Percentiles rank a stretch among this genome's conserved stretches.
Evolutionary conservation across 345 rosid genomes (phyloP).

Genomic region (Euphorbia peplus): DNA sequence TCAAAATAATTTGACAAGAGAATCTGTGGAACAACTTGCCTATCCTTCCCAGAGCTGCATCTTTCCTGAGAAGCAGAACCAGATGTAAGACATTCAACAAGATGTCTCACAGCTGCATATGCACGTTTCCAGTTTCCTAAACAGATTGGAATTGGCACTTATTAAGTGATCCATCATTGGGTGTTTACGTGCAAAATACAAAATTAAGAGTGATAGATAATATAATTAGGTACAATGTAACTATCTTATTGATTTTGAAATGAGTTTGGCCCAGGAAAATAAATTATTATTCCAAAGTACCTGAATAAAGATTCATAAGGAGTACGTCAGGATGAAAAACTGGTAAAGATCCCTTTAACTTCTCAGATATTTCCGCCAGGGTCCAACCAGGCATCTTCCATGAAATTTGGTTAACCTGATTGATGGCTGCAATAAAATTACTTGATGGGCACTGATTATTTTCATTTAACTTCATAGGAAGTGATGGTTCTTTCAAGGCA

Average conservation of each 20-base stretch:
- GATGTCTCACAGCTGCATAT: slow-evolving; percentile 65
- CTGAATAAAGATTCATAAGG: slow-evolving; percentile 68
- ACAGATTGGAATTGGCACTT: slow-evolving; percentile 42
- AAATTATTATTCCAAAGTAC: slow-evolving; percentile 31
- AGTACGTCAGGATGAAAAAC: slow-evolving; percentile 75
- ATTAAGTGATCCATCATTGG: slow-evolving; percentile 33
- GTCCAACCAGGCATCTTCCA: slow-evolving; percentile 38
- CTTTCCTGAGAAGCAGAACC: slow-evolving; percentile 35
- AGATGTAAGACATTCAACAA: slow-evolving; percentile 52
- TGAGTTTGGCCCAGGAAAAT: background rate
- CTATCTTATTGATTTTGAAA: background rate
- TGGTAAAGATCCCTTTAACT: slow-evolving; percentile 56
- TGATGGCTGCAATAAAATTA: slow-evolving; percentile 27
- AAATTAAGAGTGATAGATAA: background rate
- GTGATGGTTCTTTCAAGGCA: slow-evolving; percentile 24
- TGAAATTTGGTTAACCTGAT: slow-evolving; percentile 32
- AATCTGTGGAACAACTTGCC: slow-evolving; percentile 50
- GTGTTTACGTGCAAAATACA: slow-evolving; percentile 21
- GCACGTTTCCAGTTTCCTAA: slow-evolving; percentile 94
- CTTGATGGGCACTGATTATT: slow-evolving; percentile 28
- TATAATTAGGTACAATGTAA: no score
- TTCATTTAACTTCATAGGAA: slow-evolving; percentile 24
- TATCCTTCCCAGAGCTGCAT: slow-evolving; percentile 25
- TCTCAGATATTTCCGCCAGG: slow-evolving; percentile 53
- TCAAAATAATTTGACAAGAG: slow-evolving; percentile 65